phyloP scores from a whole-genome alignment of 495 filamentous ascomycete genomes.

The Xylaria palmicola region DNA sequence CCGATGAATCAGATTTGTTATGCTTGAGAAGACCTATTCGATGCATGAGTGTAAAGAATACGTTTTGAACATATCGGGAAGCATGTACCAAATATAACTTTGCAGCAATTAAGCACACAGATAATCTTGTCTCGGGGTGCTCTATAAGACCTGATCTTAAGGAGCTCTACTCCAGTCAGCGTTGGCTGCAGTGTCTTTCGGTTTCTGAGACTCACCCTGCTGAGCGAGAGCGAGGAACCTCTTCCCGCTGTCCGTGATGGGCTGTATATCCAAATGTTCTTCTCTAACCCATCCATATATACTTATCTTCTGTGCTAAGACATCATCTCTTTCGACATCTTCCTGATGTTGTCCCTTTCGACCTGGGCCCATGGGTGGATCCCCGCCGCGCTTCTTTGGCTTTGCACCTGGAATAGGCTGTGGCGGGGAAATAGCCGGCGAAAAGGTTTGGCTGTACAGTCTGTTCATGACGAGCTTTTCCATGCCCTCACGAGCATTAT shows the following conservation, averaged over 20 bases:
- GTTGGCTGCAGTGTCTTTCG: neutral
- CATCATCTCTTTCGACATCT: conserved; percentile 93
- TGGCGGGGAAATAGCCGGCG: conserved; percentile 82
- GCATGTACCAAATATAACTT: conserved; percentile 89
- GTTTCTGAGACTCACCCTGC: conserved; percentile 58
- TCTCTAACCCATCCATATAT: conserved; percentile 96
- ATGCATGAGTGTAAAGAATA: conserved; percentile 19
- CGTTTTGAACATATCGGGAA: neutral
- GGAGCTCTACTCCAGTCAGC: conserved; percentile 62
- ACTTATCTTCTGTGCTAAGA: conserved; percentile 90
- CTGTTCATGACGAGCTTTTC: conserved; percentile 99
- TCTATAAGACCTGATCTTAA: conserved; percentile 94
- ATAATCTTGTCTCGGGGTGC: conserved; percentile 98
- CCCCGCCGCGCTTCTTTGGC: conserved; percentile 64
- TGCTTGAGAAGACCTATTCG: conserved; percentile 78
- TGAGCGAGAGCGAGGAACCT: conserved; percentile 87
- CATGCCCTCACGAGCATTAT: conserved; percentile 98
- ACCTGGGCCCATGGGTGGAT: conserved; percentile 73
- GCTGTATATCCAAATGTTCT: conserved; percentile 90
- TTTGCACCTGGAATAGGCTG: conserved; percentile 69
- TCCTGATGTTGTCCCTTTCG: conserved; percentile 95
- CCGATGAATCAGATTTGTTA: conserved; percentile 88
- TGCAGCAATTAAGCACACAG: conserved; percentile 97
- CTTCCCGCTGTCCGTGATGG: conserved; percentile 77
- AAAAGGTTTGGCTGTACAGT: conserved; percentile 94